Base-by-base conservation (phyloP, 345 rosid genomes). In the Ceriops decandra region DNA sequence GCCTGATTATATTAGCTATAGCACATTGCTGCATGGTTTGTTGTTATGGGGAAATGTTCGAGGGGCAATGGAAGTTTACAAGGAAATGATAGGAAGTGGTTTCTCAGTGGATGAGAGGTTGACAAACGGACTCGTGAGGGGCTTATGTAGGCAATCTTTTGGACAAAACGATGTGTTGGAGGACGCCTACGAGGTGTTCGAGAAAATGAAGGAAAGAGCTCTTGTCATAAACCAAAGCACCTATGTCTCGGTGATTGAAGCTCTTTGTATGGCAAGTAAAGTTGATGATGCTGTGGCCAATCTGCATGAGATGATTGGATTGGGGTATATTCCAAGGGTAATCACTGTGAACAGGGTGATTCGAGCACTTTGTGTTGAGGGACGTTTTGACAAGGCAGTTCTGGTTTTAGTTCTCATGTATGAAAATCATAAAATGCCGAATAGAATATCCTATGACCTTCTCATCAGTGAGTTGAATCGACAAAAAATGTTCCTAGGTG, bases 1-100 rank as follows among this genome's bases (percentile, higher is more conserved):
- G 52, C 90, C 89, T 7, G 88, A 88, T 77, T 15, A 16, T 47
- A 80, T 88, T 17, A 81, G 78, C 65, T 85, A 86, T 68, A 74
- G 78, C 70, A 85, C 95, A 11, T 64, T 85, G 66, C 57, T 86
- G 52, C 80, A 70, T 19, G 91, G 91, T 52, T 68, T 86, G 53
- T 33, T 88, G 76, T 68, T 81, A 57, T 89, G 95, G 88, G 79
- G 82, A 15, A 70, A 80, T 62, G 65, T 49, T 47, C 59, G 68
- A 71, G 74, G 72, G 1, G 95, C 85, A 1, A 58, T 78, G 2
- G 21, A 52, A 20, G 73, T 82, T 36, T 86, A 78, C 5, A 70
- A 77, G 47, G 84, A 86, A 80, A 84, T 89, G 85, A 80, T 61
- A 33, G 68, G 28, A 32, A 22, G 33, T 42, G 90, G 87, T 13